Evolutionary conservation across 2,329 filamentous ascomycete species (phyloP).

Genomic region (Epichloe brachyelytri): DNA sequence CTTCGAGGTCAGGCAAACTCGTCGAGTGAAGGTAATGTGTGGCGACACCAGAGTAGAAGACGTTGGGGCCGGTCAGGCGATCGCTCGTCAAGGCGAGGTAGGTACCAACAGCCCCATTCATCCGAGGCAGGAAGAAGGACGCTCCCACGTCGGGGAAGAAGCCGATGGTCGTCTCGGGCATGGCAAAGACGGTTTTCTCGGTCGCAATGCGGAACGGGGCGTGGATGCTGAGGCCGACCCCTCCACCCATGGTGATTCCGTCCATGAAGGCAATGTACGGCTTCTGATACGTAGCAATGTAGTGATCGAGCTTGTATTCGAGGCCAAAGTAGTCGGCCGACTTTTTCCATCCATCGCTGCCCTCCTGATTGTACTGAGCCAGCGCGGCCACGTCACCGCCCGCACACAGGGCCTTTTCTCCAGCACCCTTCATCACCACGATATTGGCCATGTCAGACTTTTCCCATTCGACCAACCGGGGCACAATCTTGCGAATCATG

Average conservation of each 20-base stretch:
- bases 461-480: conserved; percentile 81
- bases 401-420: conserved; percentile 76
- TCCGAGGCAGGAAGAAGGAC: conserved; percentile 85
- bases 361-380: conserved; percentile 57
- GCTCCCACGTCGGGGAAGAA: conserved; percentile 98
- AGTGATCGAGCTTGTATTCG: conserved; percentile 92
- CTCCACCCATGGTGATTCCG: conserved; percentile 95
- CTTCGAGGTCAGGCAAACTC: conserved; percentile 66
- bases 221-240: conserved; percentile 86
- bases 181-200: conserved; percentile 88
- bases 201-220: conserved; percentile 95
- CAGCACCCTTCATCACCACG: conserved; percentile 81
- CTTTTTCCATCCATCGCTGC: conserved; percentile 54
- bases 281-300: conserved; percentile 87
- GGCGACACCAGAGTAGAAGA: conserved; percentile 81
- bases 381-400: conserved; percentile 82
- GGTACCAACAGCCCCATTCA: conserved; percentile 77
- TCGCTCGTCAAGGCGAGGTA: conserved; percentile 91
- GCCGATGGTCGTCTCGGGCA: conserved; percentile 96
- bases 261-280: conserved; percentile 95
- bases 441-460: conserved; percentile 92
- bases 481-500: conserved; percentile 91
- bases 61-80: conserved; percentile 67
- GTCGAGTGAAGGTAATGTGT: conserved; percentile 95
- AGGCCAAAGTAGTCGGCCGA: conserved; percentile 81